Base-by-base conservation (phyloP, 2,329 filamentous ascomycete genomes). In the Alternaria brassicae region DNA sequence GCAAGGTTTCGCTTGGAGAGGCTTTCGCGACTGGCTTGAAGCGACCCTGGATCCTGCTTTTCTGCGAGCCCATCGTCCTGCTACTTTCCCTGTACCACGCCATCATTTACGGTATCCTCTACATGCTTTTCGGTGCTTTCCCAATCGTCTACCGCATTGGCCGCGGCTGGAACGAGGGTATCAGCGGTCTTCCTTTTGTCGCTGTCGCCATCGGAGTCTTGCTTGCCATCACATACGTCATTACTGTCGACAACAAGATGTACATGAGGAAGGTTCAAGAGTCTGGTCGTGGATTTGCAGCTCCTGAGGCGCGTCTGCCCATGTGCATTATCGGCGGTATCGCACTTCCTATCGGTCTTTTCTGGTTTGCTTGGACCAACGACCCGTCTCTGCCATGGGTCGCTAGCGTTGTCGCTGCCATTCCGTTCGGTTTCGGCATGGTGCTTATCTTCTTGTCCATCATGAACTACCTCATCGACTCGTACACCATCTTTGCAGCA, bases 401-500 rank as follows among this genome's bases (percentile, higher is more conserved):
- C n/a, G 83, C 81, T 0, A 80, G 78, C 23, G 82, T 86, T 30
- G 77, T 81, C 7, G 83, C 80, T 23, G 79, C 80, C 3, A 81
- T 82, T 7, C 84, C 84, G 0, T 86, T 86, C 68, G 84, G 85
- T 4, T 85, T 85, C 61, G 84, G 84, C 39, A 84, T 89, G 69
- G 86, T 90, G 2, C 75, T 89, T 28, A 86, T 91, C 34, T 91
- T 91, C 80, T 77, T 91, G n/a, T 72, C 68, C 15, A 73, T 78
- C 47, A 76, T 78, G 72, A 78, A 79, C 70, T 81, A 77, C 71
- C 51, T 84, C 45, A 78, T 79, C 57, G 77, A 79, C 53, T 74
- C 74, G 0, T 84, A 92, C 75, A 88, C 89, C 51, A 89, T 93
- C 67, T 94, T 89, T 63, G 91, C 91, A 1, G 91, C 91, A 0